Evolutionary conservation across 2,329 filamentous ascomycete species (phyloP).

Genomic region (Alternaria sp.): DNA sequence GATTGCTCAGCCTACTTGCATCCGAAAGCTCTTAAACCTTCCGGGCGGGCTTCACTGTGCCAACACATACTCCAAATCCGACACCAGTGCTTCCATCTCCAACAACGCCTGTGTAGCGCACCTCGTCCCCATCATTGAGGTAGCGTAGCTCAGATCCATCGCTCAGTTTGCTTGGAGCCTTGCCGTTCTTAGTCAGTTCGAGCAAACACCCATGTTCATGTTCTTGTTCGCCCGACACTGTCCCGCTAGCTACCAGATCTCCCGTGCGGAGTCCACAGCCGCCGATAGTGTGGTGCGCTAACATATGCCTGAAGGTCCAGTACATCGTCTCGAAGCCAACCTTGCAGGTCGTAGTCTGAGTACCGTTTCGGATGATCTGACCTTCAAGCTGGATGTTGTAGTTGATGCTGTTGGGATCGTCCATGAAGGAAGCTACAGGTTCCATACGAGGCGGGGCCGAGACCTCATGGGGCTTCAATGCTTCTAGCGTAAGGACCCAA

Average conservation of each 20-base stretch:
- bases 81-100: slow-evolving; percentile 42
- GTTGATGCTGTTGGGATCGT: slow-evolving; percentile 30
- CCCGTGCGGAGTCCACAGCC: slow-evolving; percentile 52
- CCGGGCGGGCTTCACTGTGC: slow-evolving; percentile 41
- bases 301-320: slow-evolving; percentile 56
- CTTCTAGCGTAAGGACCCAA: slow-evolving; percentile 68
- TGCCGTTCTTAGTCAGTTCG: slow-evolving; percentile 50
- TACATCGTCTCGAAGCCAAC: slow-evolving; percentile 51
- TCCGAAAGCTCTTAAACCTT: slow-evolving; percentile 3
- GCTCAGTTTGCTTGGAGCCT: slow-evolving; percentile 30
- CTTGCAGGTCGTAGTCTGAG: slow-evolving; percentile 29
- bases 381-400: slow-evolving; percentile 35
- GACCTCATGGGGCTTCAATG: slow-evolving; percentile 52
- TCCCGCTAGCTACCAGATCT: slow-evolving; percentile 55
- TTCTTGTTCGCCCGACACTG: slow-evolving; percentile 50
- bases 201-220: slow-evolving; percentile 52
- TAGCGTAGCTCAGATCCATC: slow-evolving; percentile 46
- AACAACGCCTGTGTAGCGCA: slow-evolving; percentile 46
- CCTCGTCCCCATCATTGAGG: slow-evolving; percentile 52
- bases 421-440: slow-evolving; percentile 32
- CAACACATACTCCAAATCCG: slow-evolving; percentile 52
- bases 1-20: background rate
- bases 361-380: slow-evolving; percentile 27
- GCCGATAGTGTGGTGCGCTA: slow-evolving; percentile 53
- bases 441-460: slow-evolving; percentile 27